A percentile compares a stretch with the other conserved stretches of the same genome.
Evolutionary conservation across 1,139 yeast species (phyloP).

Genomic region (Hemisphaericaspora lyxosophila): DNA sequence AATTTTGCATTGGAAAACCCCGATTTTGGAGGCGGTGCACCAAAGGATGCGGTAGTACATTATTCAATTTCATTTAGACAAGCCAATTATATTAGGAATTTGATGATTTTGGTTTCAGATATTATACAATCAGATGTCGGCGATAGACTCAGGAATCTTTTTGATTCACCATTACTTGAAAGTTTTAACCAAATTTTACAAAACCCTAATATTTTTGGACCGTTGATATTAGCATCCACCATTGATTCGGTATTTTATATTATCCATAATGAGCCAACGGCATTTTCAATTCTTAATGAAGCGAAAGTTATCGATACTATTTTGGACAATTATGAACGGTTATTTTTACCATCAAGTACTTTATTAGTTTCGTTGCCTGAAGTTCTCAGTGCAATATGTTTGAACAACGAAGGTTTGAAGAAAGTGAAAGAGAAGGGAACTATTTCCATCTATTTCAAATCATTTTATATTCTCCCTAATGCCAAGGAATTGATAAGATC

Average conservation of each 20-base stretch:
- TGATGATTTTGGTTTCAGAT: conserved; percentile 62
- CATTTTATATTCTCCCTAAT: conserved; percentile 47
- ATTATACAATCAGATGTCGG: conserved; percentile 74
- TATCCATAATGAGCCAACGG: conserved; percentile 89
- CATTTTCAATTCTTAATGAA: conserved; percentile 77
- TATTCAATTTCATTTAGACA: conserved; percentile 65
- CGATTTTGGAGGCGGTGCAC: conserved; percentile 52
- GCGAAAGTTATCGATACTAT: conserved; percentile 71
- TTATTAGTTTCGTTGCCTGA: conserved; percentile 68
- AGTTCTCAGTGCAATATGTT: conserved; percentile 78
- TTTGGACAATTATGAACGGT: conserved; percentile 51
- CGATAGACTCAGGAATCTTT: conserved; percentile 78
- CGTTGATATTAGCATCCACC: conserved; percentile 61
- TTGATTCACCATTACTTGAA: conserved; percentile 74
- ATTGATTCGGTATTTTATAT: conserved; percentile 70
- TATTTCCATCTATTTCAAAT: conserved; percentile 50
- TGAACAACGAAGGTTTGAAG: conserved; percentile 71
- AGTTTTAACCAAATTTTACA: conserved; percentile 60
- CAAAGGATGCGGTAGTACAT: conserved; percentile 52
- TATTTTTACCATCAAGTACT: conserved; percentile 58
- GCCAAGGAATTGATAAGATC: conserved; percentile 45
- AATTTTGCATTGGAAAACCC: conserved; percentile 60
- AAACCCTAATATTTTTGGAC: conserved; percentile 68
- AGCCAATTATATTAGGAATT: conserved; percentile 54
- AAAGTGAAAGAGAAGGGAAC: conserved; percentile 50